A percentile compares a stretch with the other conserved stretches of the same genome.
Evolutionary conservation across 441 rosid genomes (phyloP).

Genomic region (Pelargonium australe): DNA sequence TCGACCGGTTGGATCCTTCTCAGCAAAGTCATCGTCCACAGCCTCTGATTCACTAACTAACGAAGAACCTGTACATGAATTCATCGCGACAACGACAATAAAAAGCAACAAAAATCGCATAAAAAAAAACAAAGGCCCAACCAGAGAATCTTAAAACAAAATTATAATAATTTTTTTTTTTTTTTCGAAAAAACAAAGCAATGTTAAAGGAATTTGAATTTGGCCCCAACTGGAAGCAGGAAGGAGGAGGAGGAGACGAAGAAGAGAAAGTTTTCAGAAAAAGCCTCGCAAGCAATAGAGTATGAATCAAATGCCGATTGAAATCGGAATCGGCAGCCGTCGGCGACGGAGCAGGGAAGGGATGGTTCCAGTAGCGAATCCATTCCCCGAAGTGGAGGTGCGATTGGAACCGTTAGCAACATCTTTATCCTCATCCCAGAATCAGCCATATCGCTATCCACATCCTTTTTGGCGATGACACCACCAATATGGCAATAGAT

Average conservation of each 20-base stretch:
- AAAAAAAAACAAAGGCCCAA: background rate
- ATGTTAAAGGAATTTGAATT: slow-evolving; percentile 24
- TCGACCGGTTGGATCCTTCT: slow-evolving; percentile 64
- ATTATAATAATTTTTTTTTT: background rate
- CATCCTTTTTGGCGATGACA: slow-evolving; percentile 13
- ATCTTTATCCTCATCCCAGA: slow-evolving; percentile 21
- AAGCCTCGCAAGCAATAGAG: slow-evolving; percentile 61
- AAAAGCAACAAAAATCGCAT: slow-evolving; percentile 2
- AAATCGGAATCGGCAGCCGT: slow-evolving; percentile 44
- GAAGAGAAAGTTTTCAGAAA: slow-evolving; percentile 37
- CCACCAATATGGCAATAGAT: background rate
- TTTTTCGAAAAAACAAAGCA: background rate
- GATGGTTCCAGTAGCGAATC: slow-evolving; percentile 20
- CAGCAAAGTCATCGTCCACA: slow-evolving; percentile 37
- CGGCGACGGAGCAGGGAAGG: slow-evolving; percentile 21
- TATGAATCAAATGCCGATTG: slow-evolving; percentile 60
- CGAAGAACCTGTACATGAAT: slow-evolving; percentile 17
- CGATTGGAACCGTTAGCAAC: slow-evolving; percentile 17
- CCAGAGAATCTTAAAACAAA: background rate
- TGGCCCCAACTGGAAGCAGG: slow-evolving; percentile 18
- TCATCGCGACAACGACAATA: slow-evolving; percentile 23
- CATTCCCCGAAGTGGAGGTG: slow-evolving; percentile 16
- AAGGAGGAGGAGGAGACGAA: slow-evolving; percentile 12
- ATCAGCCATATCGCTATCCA: slow-evolving; percentile 24
- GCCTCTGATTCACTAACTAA: slow-evolving; percentile 18